phyloP scores from a whole-genome alignment of 345 rosid genomes.

The Viola odorata region DNA sequence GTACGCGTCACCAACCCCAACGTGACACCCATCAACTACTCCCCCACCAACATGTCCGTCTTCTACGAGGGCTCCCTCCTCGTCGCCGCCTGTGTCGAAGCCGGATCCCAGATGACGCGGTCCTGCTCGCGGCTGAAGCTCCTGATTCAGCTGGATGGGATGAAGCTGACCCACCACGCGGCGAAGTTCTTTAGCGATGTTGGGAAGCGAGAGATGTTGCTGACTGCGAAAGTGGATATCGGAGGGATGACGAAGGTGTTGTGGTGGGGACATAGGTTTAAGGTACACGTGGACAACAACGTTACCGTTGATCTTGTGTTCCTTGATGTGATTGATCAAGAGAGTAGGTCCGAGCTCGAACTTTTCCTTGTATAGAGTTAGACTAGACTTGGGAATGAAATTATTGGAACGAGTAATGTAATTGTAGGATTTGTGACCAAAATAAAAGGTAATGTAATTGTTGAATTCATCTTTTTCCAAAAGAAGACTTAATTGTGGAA shows the following conservation, averaged over 20 bases:
- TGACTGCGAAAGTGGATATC: conserved; percentile 61
- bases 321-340: conserved; percentile 75
- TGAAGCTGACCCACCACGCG: conserved; percentile 81
- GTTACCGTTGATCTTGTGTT: conserved; percentile 79
- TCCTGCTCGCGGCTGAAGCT: conserved; percentile 62
- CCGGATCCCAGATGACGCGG: conserved; percentile 60
- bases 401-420: too few relatives aligned
- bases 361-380: conserved; percentile 23
- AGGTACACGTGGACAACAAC: conserved; percentile 72
- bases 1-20: conserved; percentile 86
- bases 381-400: not conserved
- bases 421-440: too few relatives aligned
- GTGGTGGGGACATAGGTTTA: conserved; percentile 83
- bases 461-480: too few relatives aligned
- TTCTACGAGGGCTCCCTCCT: conserved; percentile 75
- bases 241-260: conserved; percentile 66
- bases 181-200: conserved; percentile 61
- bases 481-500: too few relatives aligned
- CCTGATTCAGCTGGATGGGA: conserved; percentile 64
- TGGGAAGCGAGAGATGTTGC: conserved; percentile 67
- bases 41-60: conserved; percentile 75
- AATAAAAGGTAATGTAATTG: too few relatives aligned
- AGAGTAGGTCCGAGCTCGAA: conserved; percentile 55
- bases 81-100: conserved; percentile 57
- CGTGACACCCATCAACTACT: conserved; percentile 55